Percentiles rank a stretch among this genome's conserved stretches.
Evolutionary conservation across 1,139 yeast species (phyloP).

Genomic region (Kodamaea sp.): DNA sequence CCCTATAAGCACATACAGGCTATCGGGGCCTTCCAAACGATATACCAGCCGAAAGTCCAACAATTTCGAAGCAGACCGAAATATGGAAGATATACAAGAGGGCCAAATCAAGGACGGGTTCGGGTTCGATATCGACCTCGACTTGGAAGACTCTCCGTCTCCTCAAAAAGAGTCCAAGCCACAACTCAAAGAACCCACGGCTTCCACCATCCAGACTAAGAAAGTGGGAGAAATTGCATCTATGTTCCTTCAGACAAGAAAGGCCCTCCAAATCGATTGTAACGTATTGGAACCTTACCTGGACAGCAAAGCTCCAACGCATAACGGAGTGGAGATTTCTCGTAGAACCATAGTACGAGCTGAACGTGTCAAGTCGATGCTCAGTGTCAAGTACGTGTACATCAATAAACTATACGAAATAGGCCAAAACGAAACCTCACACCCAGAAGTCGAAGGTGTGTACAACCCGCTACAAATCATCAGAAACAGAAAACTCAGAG

Average conservation of each 20-base stretch:
- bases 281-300: constrained; percentile 36
- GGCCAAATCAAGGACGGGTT: constrained; percentile 4
- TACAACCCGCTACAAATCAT: constrained; percentile 83
- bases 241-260: constrained; percentile 45
- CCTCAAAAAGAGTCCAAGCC: not conserved
- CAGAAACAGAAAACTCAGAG: constrained; percentile 62
- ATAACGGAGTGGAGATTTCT: constrained; percentile 21
- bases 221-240: constrained; percentile 47
- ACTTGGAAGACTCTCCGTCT: not conserved
- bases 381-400: constrained; percentile 53
- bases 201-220: constrained; percentile 20
- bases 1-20: not conserved
- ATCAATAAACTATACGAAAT: constrained; percentile 39
- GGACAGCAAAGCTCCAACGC: constrained; percentile 13
- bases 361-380: constrained; percentile 50
- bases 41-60: not conserved
- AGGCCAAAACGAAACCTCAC: constrained; percentile 18
- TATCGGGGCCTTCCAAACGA: not conserved
- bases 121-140: constrained; percentile 5
- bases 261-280: constrained; percentile 41
- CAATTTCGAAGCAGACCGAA: not conserved
- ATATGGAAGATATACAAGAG: constrained; percentile 4
- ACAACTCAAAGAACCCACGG: constrained; percentile 2
- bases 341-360: constrained; percentile 51
- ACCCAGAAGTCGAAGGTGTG: constrained; percentile 60